Percentiles rank a stretch among this genome's conserved stretches.
Evolutionary conservation across 2,329 filamentous ascomycete genomes (phyloP).

Genomic region (Phaeosphaeriaceae sp.): DNA sequence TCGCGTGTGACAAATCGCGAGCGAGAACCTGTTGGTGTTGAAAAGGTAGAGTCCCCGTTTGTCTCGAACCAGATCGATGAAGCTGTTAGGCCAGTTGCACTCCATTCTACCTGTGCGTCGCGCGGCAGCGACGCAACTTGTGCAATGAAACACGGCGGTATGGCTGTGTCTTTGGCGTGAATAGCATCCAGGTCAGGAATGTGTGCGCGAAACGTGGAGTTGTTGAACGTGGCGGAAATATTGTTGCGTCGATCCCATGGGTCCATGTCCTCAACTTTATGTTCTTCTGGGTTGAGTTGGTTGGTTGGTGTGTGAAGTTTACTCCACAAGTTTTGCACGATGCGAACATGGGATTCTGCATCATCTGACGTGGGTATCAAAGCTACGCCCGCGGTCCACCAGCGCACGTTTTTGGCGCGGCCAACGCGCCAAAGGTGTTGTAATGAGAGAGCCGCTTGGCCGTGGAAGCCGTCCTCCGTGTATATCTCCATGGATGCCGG

Average conservation of each 20-base stretch:
- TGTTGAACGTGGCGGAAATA: constrained; percentile 39
- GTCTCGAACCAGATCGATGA: neutral
- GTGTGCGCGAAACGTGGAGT: constrained; percentile 43
- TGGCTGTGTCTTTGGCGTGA: neutral
- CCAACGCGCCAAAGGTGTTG: constrained; percentile 92
- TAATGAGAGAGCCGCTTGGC: constrained; percentile 74
- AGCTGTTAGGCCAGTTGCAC: constrained; percentile 65
- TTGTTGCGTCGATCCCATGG: constrained; percentile 70
- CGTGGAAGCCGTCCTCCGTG: constrained; percentile 49
- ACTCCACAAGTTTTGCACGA: constrained; percentile 56
- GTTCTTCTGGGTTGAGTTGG: neutral
- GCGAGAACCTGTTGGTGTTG: neutral
- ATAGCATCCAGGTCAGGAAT: constrained; percentile 47
- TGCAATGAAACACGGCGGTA: constrained; percentile 73
- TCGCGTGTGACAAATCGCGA: constrained; percentile 24
- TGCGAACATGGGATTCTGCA: constrained; percentile 32
- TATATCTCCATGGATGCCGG: constrained; percentile 76
- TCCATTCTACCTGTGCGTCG: constrained; percentile 81
- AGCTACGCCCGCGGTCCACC: constrained; percentile 77
- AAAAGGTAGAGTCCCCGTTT: neutral
- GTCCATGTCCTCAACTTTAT: constrained; percentile 59
- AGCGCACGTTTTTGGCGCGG: constrained; percentile 70
- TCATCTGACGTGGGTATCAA: constrained; percentile 19
- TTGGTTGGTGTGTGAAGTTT: constrained; percentile 14
- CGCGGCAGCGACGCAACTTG: constrained; percentile 81